phyloP scores from a whole-genome alignment of 257 asterid genomes.

The Solanum verrucosum region DNA sequence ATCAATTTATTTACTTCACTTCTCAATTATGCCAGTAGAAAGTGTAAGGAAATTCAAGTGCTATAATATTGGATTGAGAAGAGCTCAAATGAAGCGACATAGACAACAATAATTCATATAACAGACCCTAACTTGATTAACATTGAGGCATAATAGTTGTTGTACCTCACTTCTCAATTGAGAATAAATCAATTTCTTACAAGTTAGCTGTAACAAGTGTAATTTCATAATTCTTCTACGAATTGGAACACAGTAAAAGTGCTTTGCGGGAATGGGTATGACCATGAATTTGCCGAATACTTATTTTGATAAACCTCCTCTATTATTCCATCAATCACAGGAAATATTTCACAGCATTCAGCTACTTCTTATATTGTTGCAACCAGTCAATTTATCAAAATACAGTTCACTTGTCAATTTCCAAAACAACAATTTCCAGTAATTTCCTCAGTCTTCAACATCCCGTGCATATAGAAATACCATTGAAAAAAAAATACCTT shows the following conservation, averaged over 20 bases:
- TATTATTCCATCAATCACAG: not conserved
- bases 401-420: not conserved
- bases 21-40: not conserved
- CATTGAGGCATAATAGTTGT: not conserved
- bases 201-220: not conserved
- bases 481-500: conserved; percentile 40
- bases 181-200: not conserved
- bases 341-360: not conserved
- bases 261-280: not conserved
- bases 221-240: not conserved
- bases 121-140: not conserved
- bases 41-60: not conserved
- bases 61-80: not conserved
- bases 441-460: not conserved
- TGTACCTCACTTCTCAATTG: not conserved
- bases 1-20: not conserved
- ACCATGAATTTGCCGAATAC: not conserved
- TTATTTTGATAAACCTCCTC: not conserved
- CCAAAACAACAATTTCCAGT: not conserved
- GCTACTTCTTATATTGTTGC: not conserved
- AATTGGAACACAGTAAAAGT: not conserved
- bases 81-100: not conserved
- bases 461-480: not conserved
- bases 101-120: not conserved
- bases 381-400: not conserved